Evolutionary conservation across 257 asterid genomes (phyloP), one percentile per base, ranked within the genome.

Genomic region (Solanum etuberosum): DNA sequence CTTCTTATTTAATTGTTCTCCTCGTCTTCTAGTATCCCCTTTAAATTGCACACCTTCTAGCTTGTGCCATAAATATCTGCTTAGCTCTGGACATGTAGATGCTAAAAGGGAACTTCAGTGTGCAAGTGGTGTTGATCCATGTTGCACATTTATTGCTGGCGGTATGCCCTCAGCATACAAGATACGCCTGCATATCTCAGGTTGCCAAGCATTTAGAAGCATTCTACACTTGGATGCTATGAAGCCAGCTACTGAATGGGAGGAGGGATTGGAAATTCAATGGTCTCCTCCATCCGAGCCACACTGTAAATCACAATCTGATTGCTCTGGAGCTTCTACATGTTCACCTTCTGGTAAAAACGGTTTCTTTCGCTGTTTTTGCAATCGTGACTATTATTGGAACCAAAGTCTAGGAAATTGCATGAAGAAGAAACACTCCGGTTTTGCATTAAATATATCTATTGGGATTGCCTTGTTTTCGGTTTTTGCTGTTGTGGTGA

Each of bases 201-300:
- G 93, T 14, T 91, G 93, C 87, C 85, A 72, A 59, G 93, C 93
- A 34, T 91, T 90, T 87, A 88, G 92, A 87, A 91, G 93, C 87
- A 61, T 91, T 42, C 87, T 91, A 51, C 87, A 91, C 87, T 88
- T 90, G 89, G 81, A 91, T 87, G 81, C 73, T 67, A 87, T 72
- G 70, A 86, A 90, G 74, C 91, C 91, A 21, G 86, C 92, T 21
- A 87, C 67, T 59, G 86, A 83, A 65, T 91, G 93, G 93, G 91
- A 88, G 54, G 93, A 91, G 89, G 93, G 93, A 38, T 35, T 91
- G 83, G 93, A 91, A 67, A 87, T 91, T 78, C 91, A 88, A 27
- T 91, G 93, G 93, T 73, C 91, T 38, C 89, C 90, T 37, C 93
- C 93, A n/a, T 89, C 90, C 14, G 93, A 91, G 48, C 93, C 91